Evolutionary conservation across 768 basidiomycete species (phyloP), one percentile per base, ranked within the genome.

Genomic region (Suillus hirtellus): DNA sequence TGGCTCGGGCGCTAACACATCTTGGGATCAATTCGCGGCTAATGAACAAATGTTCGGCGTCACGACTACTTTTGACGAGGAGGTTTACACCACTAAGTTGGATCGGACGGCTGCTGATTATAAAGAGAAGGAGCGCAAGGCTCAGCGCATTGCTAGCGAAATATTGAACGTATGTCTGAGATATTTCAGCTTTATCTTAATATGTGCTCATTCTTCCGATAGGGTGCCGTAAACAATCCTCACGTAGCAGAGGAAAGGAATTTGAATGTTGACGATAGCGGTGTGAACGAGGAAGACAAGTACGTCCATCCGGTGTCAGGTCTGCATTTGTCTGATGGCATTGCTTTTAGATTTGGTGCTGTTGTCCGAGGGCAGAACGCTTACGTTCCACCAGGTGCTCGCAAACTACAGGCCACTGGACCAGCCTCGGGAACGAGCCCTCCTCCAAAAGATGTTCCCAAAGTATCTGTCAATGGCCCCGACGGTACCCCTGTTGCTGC

Each of bases 251-350:
- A 99, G 76, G 97, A 99, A 77, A 87, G 97, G 71, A 77, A 81
- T 65, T 68, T 85, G 64, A 70, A 73, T 40, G 76, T 85, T 19
- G 90, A 93, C 72, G 89, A 91, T 66, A 89, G 84, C 63, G 89
- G 87, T 46, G 75, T 81, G 63, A 95, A 96, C 73, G 97, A 99
- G 79, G 97, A 99, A 76, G 96, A 99, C 80, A 96, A 93, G 96
- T 98, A 66, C 70, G 86, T 72, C 8, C 72, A 27, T 54, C 44
- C 70, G 97, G 95, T 76, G 98, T 94, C 73, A 91, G 92, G 62
- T 95, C 94, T 34, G 95, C 97, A 37, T 88, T 92, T 59, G 89
- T 96, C 63, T 83, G 88, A 40, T 82, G 88, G 17, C 91, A 3
- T 90, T 71, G 96, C 95, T 35, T 99, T 47, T 72, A 97, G 95